Evolutionary conservation across 2,329 filamentous ascomycete species (phyloP).

Genomic region (Bretziella fagacearum): DNA sequence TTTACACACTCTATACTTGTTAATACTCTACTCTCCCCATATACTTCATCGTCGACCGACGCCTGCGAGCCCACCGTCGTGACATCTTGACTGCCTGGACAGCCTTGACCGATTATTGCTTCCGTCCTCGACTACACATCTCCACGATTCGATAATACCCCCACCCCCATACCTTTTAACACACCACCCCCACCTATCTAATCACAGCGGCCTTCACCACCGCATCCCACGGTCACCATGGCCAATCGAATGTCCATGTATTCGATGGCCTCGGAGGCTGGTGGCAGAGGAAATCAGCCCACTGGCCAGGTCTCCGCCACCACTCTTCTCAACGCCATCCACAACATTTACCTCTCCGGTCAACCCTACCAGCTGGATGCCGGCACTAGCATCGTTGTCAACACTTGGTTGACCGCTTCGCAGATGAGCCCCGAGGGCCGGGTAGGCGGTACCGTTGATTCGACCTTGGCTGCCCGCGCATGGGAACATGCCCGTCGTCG

Average conservation of each 20-base stretch:
- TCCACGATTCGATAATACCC: background rate
- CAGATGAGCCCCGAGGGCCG: slow-evolving; percentile 52
- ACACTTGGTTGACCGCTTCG: slow-evolving; percentile 79
- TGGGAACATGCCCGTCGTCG: slow-evolving; percentile 94
- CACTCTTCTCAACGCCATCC: slow-evolving; percentile 77
- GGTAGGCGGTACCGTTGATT: slow-evolving; percentile 63
- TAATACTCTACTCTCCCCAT: background rate
- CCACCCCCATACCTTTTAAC: background rate
- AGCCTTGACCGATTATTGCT: background rate
- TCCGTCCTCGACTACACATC: background rate
- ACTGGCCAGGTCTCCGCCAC: slow-evolving; percentile 74
- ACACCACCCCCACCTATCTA: no score
- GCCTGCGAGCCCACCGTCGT: background rate
- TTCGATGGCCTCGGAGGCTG: slow-evolving; percentile 47
- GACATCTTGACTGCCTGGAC: background rate
- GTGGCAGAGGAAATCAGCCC: slow-evolving; percentile 33
- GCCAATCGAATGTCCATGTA: slow-evolving; percentile 53
- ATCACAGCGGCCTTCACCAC: background rate
- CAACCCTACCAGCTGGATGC: slow-evolving; percentile 78
- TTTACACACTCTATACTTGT: background rate
- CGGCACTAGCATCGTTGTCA: slow-evolving; percentile 80
- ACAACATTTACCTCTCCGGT: slow-evolving; percentile 69
- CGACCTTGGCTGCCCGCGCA: slow-evolving; percentile 57
- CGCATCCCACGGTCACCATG: slow-evolving; percentile 25
- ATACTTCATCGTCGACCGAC: background rate